These are phyloP conservation scores for Picea abies DNA, from an alignment of 83 land plant genomes.

Conservation along the genomic window DNA sequence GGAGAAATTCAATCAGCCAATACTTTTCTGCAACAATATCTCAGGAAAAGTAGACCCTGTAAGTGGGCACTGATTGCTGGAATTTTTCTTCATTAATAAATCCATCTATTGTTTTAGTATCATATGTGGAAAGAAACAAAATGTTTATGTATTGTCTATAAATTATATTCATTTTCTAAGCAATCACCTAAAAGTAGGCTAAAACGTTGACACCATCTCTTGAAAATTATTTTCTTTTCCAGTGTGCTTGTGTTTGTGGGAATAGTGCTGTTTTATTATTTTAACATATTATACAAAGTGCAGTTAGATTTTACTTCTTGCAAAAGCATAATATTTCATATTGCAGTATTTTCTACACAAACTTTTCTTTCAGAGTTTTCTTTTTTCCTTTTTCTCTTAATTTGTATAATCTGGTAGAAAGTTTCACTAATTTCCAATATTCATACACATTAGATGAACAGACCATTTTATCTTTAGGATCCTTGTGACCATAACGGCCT, in stretches of 20 bases:
- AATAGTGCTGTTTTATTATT: not conserved
- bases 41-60: too few species aligned
- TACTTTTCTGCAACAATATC: too few species aligned
- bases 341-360: not conserved
- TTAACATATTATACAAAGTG: not conserved
- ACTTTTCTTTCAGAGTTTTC: not conserved
- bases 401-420: too few species aligned
- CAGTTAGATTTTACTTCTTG: too few species aligned
- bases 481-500: not conserved
- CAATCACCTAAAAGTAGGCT: not conserved
- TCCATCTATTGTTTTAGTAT: not conserved
- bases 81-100: not conserved
- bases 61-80: slow-evolving; percentile 17
- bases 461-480: not conserved
- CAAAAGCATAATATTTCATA: too few species aligned
- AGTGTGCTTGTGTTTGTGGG: not conserved
- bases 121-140: not conserved
- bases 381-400: not conserved
- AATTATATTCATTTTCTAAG: not conserved
- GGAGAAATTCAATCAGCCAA: too few species aligned
- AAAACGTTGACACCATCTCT: not conserved
- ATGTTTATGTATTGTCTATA: slow-evolving; percentile 2
- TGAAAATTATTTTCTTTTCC: not conserved
- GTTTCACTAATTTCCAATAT: too few species aligned
- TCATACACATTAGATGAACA: not conserved